phyloP scores from a whole-genome alignment of 169 alveolate species.

The Toxoplasma gondii region DNA sequence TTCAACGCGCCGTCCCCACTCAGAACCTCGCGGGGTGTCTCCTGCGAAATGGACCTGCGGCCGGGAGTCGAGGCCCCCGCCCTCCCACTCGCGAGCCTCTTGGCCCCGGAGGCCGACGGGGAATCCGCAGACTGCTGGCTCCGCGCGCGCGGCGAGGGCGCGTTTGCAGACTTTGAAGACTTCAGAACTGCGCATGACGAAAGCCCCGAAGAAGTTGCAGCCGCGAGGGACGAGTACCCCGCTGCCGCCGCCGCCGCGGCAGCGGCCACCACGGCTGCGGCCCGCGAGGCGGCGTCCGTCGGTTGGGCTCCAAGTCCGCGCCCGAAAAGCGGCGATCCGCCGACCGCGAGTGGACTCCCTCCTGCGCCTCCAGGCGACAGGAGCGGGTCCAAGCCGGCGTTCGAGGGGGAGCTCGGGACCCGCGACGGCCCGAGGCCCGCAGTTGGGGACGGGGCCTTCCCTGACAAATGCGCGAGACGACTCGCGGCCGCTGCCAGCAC shows the following conservation, averaged over 20 bases:
- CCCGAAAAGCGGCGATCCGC: not conserved
- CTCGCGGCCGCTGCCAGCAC: not conserved
- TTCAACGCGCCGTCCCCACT: not conserved
- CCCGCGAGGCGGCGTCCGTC: not conserved
- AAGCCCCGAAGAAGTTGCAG: not conserved
- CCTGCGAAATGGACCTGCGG: not conserved
- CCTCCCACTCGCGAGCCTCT: not conserved
- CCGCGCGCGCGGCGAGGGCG: constrained; percentile 18
- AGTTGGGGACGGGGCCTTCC: not conserved
- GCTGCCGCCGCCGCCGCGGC: not conserved
- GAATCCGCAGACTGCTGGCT: not conserved
- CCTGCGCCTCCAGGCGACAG: not conserved
- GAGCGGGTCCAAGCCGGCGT: not conserved
- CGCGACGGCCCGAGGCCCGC: not conserved
- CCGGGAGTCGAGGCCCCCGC: not conserved
- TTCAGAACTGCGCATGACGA: not conserved
- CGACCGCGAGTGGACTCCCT: not conserved
- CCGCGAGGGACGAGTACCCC: constrained; percentile 7
- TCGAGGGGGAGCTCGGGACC: not conserved
- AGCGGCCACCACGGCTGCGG: not conserved
- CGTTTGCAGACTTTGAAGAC: not conserved
- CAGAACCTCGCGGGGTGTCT: not conserved
- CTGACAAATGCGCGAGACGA: not conserved
- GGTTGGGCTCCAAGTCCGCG: constrained; percentile 9
- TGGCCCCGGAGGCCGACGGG: not conserved